phyloP scores from a whole-genome alignment of 1,139 yeast species.

The Kodamaea sp. region DNA sequence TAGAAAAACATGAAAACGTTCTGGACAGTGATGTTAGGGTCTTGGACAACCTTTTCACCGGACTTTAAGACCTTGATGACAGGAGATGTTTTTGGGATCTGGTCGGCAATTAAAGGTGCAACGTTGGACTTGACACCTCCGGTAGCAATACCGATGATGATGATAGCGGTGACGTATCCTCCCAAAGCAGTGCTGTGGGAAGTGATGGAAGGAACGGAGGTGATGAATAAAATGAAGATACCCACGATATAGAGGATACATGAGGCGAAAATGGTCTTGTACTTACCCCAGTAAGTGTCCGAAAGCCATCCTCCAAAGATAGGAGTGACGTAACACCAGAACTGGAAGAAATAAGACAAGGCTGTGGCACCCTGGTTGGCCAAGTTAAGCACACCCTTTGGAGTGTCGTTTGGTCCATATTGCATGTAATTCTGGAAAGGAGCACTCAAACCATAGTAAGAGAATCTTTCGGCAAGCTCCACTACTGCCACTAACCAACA shows the following conservation, averaged over 20 bases:
- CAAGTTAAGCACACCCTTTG: constrained; percentile 63
- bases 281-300: constrained; percentile 74
- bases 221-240: constrained; percentile 63
- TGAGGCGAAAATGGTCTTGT: constrained; percentile 65
- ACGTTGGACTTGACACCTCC: constrained; percentile 84
- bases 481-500: constrained; percentile 78
- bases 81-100: constrained; percentile 40
- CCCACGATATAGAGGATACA: constrained; percentile 63
- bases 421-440: constrained; percentile 83
- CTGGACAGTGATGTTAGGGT: constrained; percentile 29
- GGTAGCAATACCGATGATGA: constrained; percentile 74
- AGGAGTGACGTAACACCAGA: constrained; percentile 84
- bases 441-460: constrained; percentile 79
- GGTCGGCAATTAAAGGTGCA: constrained; percentile 79
- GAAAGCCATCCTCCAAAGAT: constrained; percentile 75
- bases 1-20: constrained; percentile 30
- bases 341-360: constrained; percentile 72
- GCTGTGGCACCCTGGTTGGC: constrained; percentile 72
- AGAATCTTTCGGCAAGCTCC: constrained; percentile 80
- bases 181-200: constrained; percentile 47
- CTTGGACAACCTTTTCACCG: constrained; percentile 27
- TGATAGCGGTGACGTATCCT: constrained; percentile 60
- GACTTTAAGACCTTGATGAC: constrained; percentile 25
- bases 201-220: constrained; percentile 69
- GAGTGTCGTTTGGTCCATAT: constrained; percentile 43